Percentiles rank a stretch among this genome's conserved stretches.
These are phyloP conservation scores for Penicillium lividum DNA, from an alignment of 495 filamentous ascomycete genomes.

Conservation along the genomic window DNA sequence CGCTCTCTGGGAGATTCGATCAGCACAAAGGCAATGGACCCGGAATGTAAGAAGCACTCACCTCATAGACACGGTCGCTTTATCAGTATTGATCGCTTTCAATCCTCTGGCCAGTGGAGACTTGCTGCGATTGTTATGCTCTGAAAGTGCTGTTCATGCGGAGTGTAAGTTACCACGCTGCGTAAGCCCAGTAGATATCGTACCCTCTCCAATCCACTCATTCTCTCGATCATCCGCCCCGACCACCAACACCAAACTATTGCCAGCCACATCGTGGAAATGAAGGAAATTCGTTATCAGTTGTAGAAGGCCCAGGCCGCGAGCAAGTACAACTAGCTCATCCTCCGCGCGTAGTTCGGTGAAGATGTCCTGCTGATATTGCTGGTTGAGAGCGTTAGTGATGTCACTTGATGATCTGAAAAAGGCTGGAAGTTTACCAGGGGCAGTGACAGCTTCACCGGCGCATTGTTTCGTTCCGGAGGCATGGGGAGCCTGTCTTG, in stretches of 20 bases:
- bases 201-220: conserved; percentile 85
- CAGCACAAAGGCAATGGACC: conserved; percentile 4
- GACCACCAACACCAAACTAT: conserved; percentile 85
- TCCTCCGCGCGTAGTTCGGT: conserved; percentile 86
- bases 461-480: conserved; percentile 57
- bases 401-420: conserved; percentile 8
- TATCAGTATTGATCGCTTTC: conserved; percentile 91
- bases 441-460: conserved; percentile 91
- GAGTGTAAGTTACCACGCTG: conserved; percentile 8
- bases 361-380: conserved; percentile 91
- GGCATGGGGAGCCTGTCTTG: conserved; percentile 50
- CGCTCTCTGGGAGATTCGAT: conserved; percentile 63
- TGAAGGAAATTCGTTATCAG: conserved; percentile 92
- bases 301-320: conserved; percentile 87
- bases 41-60: conserved; percentile 23
- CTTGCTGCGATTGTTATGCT: conserved; percentile 85
- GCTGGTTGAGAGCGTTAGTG: conserved; percentile 39
- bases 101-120: conserved; percentile 77
- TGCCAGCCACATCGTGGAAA: conserved; percentile 92
- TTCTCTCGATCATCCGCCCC: conserved; percentile 94
- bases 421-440: conserved; percentile 57
- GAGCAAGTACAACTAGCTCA: conserved; percentile 87
- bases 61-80: conserved; percentile 77
- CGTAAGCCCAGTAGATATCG: background rate
- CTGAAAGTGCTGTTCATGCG: conserved; percentile 66